Conservation (phyloP, 176 grass and related monocot genomes). For the Stipa capillata region DNA sequence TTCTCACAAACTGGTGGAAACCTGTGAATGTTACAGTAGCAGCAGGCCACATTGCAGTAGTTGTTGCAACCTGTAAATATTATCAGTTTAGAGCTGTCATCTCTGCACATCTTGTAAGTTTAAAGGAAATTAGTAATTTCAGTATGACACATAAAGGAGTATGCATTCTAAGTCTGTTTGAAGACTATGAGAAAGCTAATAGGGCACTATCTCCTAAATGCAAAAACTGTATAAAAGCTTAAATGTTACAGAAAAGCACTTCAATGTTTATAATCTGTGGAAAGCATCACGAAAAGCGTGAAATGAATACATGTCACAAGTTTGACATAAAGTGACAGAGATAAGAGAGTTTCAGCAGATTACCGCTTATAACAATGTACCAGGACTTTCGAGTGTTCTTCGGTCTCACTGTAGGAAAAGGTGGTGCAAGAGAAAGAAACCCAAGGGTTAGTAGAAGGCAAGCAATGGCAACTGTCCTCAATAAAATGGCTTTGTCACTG, state of each 20-base stretch:
- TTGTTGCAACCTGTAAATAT: conserved; percentile 35
- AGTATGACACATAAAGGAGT: not conserved
- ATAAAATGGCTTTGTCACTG: not conserved
- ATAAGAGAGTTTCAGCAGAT: not conserved
- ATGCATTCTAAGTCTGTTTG: not conserved
- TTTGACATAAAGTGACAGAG: not conserved
- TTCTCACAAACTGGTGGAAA: conserved; percentile 33
- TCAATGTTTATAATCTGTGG: not conserved
- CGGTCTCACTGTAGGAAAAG: not conserved
- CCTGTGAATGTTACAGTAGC: conserved; percentile 37
- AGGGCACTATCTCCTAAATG: not conserved
- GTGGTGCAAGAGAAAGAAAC: not conserved
- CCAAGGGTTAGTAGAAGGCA: not conserved
- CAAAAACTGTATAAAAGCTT: not conserved
- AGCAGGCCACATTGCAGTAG: conserved; percentile 30
- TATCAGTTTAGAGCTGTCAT: not conserved
- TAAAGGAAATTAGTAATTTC: not conserved
- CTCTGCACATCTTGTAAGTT: not conserved
- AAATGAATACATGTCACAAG: not conserved
- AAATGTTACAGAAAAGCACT: not conserved
- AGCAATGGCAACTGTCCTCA: not conserved
- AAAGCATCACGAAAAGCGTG: not conserved
- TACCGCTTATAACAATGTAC: conserved; percentile 15
- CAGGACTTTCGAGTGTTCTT: not conserved
- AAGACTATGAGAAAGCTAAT: not conserved